A percentile compares a stretch with the other conserved stretches of the same genome.
Evolutionary conservation across 2,329 filamentous ascomycete species (phyloP).

Genomic region (Neopestalotiopsis rosae): DNA sequence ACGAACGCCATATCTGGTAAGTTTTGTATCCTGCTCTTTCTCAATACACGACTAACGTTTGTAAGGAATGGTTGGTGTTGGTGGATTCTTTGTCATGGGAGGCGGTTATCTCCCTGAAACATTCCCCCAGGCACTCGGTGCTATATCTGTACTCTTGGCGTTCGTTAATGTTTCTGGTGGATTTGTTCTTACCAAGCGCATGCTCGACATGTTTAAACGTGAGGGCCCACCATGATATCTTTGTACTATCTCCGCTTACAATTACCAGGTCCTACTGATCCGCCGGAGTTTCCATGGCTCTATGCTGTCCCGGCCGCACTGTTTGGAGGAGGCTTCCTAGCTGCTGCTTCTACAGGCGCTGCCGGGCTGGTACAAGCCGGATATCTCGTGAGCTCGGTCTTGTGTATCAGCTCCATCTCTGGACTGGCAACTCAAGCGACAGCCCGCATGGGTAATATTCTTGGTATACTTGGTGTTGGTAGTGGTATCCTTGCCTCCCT

Average conservation of each 20-base stretch:
- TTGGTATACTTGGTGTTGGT: conserved; percentile 85
- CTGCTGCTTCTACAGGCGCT: conserved; percentile 80
- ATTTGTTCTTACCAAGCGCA: conserved; percentile 90
- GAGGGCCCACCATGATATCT: conserved; percentile 32
- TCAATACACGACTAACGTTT: neutral
- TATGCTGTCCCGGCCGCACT: conserved; percentile 79
- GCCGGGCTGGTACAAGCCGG: conserved; percentile 86
- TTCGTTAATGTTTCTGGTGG: conserved; percentile 90
- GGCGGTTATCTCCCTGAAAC: conserved; percentile 80
- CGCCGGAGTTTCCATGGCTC: conserved; percentile 86
- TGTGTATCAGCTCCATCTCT: conserved; percentile 86
- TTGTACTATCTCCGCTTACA: conserved; percentile 29
- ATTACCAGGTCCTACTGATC: conserved; percentile 73
- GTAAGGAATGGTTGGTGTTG: conserved; percentile 80
- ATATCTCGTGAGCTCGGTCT: conserved; percentile 81
- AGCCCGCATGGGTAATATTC: conserved; percentile 82
- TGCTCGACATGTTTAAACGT: conserved; percentile 91
- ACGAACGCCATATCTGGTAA: conserved; percentile 87
- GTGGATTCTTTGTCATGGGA: conserved; percentile 87
- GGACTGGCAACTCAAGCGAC: conserved; percentile 83
- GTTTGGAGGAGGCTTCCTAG: conserved; percentile 82
- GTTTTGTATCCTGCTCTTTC: neutral
- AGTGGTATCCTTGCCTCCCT: conserved; percentile 85
- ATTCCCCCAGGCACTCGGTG: conserved; percentile 78
- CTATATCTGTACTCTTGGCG: conserved; percentile 79